These are phyloP conservation scores for Chaetomium olivaceum DNA, from an alignment of 2,329 filamentous ascomycete species.

Conservation along the genomic window DNA sequence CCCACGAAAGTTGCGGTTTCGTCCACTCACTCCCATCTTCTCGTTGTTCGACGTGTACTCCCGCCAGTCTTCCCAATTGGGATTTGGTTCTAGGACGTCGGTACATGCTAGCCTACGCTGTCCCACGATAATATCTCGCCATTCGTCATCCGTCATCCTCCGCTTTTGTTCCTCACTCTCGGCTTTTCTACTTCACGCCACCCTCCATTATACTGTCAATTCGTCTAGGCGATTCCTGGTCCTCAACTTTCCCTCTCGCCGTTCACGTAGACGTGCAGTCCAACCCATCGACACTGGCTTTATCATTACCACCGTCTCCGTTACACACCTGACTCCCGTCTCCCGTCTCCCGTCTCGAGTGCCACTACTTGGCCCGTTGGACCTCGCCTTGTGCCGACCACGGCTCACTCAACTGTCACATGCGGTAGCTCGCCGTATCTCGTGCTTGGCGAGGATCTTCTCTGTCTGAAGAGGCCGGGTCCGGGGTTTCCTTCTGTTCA, in stretches of 20 bases:
- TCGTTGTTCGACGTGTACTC: neutral
- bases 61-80: neutral
- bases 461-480: neutral
- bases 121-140: conserved; percentile 27
- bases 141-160: conserved; percentile 1
- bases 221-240: neutral
- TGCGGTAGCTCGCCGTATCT: neutral
- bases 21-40: neutral
- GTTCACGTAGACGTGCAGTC: neutral
- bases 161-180: neutral
- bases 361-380: neutral
- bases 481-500: neutral
- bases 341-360: neutral
- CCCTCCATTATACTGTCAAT: neutral
- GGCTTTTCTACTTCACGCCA: neutral
- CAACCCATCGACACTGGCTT: conserved; percentile 3
- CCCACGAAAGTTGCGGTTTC: neutral
- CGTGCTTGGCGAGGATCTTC: neutral
- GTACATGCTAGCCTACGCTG: conserved; percentile 20
- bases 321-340: conserved; percentile 16
- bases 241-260: neutral
- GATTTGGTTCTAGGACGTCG: conserved; percentile 7
- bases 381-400: conserved; percentile 11
- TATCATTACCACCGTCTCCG: conserved; percentile 4
- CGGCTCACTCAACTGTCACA: neutral